Base-by-base conservation (phyloP, 768 basidiomycete species). In the Hygrophorus russula region DNA sequence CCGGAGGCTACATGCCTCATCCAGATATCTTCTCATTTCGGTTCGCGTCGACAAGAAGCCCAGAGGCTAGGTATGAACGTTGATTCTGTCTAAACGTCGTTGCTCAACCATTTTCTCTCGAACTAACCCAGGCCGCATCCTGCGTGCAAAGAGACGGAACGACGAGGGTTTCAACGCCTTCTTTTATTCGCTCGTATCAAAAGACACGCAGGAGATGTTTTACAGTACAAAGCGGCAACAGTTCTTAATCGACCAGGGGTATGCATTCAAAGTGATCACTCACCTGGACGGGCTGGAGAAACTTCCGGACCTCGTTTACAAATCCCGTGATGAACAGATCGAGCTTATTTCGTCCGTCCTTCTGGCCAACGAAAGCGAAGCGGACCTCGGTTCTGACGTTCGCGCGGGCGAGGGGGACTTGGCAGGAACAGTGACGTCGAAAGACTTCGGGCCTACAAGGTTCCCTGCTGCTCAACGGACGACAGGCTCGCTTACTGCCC, bases 121-220 rank as follows among this genome's bases (percentile, higher is more conserved):
- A 40, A 37, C 36, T 33, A n/a, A n/a, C n/a, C 18, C 48, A 89
- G 92, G 92, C 11, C 91, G 96, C 36, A 99, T 99, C 54, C 66
- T 99, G 36, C 84, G 96, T 36, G 96, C 96, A 7, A 99, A 99
- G 62, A 77, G 96, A 46, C 74, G 96, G 50, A 99, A 99, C 56
- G 96, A 99, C 55, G 96, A 98, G 64, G 96, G 96, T 1, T 99
- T 99, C 68, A 99, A 99, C 50, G 96, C 96, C 17, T 99, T 98
- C 67, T 99, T 99, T 66, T 99, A 99, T 61, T 97, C 96, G 27
- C 78, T 99, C 5, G 96, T 99, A 28, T 97, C 93, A 18, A 96
- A 96, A 62, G 94, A 97, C 64, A 99, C 94, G 3, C 91, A 96
- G 56, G 96, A 98, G 65, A 98, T 98, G 91, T 99, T 82, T 64